Evolutionary conservation across 208 protist genomes (phyloP), one percentile per base, ranked within the genome.

Genomic region (Acanthamoeba sp.): DNA sequence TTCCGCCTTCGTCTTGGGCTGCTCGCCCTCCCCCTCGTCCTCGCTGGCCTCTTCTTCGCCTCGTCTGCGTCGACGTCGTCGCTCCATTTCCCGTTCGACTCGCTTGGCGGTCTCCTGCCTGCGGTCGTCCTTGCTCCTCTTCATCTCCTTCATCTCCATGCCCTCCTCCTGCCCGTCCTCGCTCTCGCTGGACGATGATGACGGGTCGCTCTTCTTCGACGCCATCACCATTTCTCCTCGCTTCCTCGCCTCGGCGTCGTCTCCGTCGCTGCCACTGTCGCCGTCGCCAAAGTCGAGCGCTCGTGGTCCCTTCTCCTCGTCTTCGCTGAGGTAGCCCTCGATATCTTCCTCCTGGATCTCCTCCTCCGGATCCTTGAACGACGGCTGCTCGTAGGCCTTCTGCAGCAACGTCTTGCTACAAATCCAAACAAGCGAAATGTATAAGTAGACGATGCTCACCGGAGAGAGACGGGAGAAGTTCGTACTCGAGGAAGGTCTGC

Each of bases 351-450:
- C 76, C 10, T 12, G 2, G 4, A 85, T 59, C 48, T 85, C 76
- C 42, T 85, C 76, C 29, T 85, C 76, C 5, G 76, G 76, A 20
- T 85, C 76, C 76, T 85, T 85, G 76, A 85, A 85, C 32, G 42
- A 85, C n/a, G 76, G 76, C 76, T 85, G 76, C 48, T 59, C 42
- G 45, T 85, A 85, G 40, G 76, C 48, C n/a, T 16, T 55, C 42
- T 36, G 38, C 76, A 85, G 42, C 76, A 57, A 4, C 76, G 45
- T 50, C 20, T 85, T 85, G n/a, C 76, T 85, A 24, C 45, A 40
- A n/a, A n/a, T n/a, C n/a, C n/a, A n/a, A n/a, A 55, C 48, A 55
- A 55, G 16, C 48, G 16, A 55, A 55, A 20, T 55, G 48, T 16
- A 16, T 6, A 55, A 55, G 16, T 20, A 55, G 10, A 55, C 6